Base-by-base conservation (phyloP, 345 rosid species). In the Cochlearia excelsa region DNA sequence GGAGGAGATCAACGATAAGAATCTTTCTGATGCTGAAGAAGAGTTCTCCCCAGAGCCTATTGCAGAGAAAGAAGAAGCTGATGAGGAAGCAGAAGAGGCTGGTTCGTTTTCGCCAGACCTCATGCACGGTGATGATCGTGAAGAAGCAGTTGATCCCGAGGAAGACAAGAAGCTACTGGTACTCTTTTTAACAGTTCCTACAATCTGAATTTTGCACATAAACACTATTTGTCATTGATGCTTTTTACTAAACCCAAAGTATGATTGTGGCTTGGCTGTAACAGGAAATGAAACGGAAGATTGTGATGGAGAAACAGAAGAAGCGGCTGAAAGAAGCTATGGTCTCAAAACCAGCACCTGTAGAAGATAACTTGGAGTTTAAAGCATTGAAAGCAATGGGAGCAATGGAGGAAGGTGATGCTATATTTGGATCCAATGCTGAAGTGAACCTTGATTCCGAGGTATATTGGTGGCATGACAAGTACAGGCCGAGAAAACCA, bases 401-500 rank as follows among this genome's bases (percentile, higher is more conserved):
- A 66, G 78, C 75, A 33, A 83, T 86, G 88, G 98, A 92, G 66
- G 98, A 92, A 78, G 98, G 97, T 16, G 98, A 88, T 77, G 95
- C 90, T 11, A 78, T 84, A 47, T 86, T 92, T 75, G 97, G 97
- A 72, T 73, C 95, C 51, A 94, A 88, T 46, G 88, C 93, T 16
- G 98, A 92, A 82, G 87, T 92, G 39, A 88, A 80, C 76, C 82
- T 92, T 69, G 97, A 92, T 65, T 86, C 98, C 0, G 88, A 91
- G 90, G 95, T 70, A 57, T 92, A 92, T 46, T 88, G 98, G 98
- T 92, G 98, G 98, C 98, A 92, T 69, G 98, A 92, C 77, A 92
- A 92, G 73, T 92, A 88, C 59, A 79, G 94, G 41, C 97, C 98
- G 3, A 73, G 98, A 78, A 92, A 92, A 57, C 98, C 98, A 0